Percentiles rank a stretch among this genome's conserved stretches.
These are phyloP conservation scores for Zymoseptoria pseudotritici DNA, from an alignment of 2,329 filamentous ascomycete genomes.

Conservation along the genomic window DNA sequence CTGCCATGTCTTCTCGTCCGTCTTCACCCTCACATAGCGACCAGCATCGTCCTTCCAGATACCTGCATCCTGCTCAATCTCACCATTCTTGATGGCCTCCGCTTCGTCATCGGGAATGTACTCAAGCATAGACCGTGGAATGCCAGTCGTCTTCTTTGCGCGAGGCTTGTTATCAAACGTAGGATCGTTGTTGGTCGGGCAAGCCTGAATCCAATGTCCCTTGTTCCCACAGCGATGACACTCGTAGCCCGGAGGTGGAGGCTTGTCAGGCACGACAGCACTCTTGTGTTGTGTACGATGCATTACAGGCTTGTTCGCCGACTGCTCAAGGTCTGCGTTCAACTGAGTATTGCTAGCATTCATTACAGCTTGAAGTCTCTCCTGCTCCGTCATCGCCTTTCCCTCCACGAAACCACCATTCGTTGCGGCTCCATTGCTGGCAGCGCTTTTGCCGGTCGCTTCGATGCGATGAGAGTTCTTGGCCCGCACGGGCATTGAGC, in stretches of 20 bases:
- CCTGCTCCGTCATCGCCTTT: slow-evolving; percentile 79
- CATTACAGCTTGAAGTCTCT: slow-evolving; percentile 89
- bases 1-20: slow-evolving; percentile 94
- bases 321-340: slow-evolving; percentile 86
- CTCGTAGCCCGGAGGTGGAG: slow-evolving; percentile 86
- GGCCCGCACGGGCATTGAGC: slow-evolving; percentile 85
- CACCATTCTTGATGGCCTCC: slow-evolving; percentile 41
- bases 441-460: slow-evolving; percentile 44
- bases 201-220: slow-evolving; percentile 96
- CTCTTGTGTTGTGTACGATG: slow-evolving; percentile 48
- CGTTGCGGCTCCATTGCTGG: slow-evolving; percentile 31
- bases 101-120: slow-evolving; percentile 87
- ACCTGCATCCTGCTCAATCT: slow-evolving; percentile 69
- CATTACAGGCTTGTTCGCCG: slow-evolving; percentile 60
- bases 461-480: slow-evolving; percentile 70
- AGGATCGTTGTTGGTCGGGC: slow-evolving; percentile 96
- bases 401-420: slow-evolving; percentile 52
- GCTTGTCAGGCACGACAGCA: slow-evolving; percentile 78
- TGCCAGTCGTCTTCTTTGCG: slow-evolving; percentile 93
- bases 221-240: slow-evolving; percentile 96
- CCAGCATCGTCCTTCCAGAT: slow-evolving; percentile 95
- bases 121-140: slow-evolving; percentile 89
- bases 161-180: slow-evolving; percentile 89
- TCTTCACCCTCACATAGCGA: slow-evolving; percentile 82
- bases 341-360: slow-evolving; percentile 84